Base-by-base conservation (phyloP, 352 stramenopile species). In the Globisporangium cystogenes region DNA sequence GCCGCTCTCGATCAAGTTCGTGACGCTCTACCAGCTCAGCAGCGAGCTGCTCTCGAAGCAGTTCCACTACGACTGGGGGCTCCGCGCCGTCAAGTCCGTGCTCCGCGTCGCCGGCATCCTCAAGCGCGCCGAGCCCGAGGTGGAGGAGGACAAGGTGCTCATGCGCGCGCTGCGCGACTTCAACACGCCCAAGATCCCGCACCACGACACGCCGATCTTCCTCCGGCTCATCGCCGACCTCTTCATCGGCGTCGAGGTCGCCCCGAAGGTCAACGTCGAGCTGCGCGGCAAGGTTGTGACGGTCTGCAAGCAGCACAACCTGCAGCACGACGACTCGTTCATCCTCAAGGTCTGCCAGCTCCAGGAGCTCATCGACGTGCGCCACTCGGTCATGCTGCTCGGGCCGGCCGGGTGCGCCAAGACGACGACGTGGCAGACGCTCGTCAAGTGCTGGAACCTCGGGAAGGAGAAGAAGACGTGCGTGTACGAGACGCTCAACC, bases 211-310 rank as follows among this genome's bases (percentile, higher is more conserved):
- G n/a, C 79, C 83, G 0, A 93, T 93, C 53, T 95, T 95, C 64
- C 55, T 95, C 20, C 82, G 85, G 5, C 65, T 95, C 15, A 94
- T 95, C 37, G 86, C 82, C 20, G 85, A 95, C 52, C 45, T 95
- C 45, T 95, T 95, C 57, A 97, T 98, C 51, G 95, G 95, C 18
- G 76, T 98, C 20, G 93, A 96, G 55, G 93, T 98, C 31, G 86
- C 95, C 16, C 90, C 90, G 1, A 98, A 98, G 51, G 91, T 98
- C 7, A 96, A 99, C 62, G 74, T 92, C 33, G 74, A 77, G 45
- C 62, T 99, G 26, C 96, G 97, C 37, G 78, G 87, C 23, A 98
- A 98, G 59, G 93, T 92, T 6, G 78, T 97, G 44, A 65, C 74
- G 1, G 93, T 98, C 37, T 95, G 93, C 48, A 97, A 97, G 49